Conservation (phyloP, 768 basidiomycete genomes). For the Brasilioporus rufonigricans region DNA sequence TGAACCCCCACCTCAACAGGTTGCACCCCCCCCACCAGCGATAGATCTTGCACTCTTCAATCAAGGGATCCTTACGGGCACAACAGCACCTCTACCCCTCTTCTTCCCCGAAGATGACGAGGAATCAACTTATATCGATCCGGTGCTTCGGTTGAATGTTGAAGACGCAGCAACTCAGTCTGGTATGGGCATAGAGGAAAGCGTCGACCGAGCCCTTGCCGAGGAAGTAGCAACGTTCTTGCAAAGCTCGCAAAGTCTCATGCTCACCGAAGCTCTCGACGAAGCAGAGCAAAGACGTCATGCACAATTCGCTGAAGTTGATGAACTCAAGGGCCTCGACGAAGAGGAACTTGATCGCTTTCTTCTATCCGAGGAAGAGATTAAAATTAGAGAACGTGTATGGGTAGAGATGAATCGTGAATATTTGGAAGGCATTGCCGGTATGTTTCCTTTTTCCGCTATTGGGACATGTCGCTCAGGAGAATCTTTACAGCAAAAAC, state of each 20-base stretch:
- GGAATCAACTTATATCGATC: conserved; percentile 52
- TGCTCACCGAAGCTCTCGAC: conserved; percentile 59
- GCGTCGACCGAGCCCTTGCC: conserved; percentile 59
- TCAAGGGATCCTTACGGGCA: conserved; percentile 66
- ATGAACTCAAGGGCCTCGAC: conserved; percentile 77
- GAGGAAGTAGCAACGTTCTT: conserved; percentile 72
- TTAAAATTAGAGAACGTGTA: conserved; percentile 81
- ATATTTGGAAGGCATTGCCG: conserved; percentile 84
- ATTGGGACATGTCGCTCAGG: conserved; percentile 40
- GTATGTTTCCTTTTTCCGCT: conserved; percentile 30
- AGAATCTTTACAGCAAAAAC: conserved; percentile 61
- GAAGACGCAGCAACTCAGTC: conserved; percentile 13
- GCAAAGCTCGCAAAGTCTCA: conserved; percentile 55
- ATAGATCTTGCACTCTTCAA: conserved; percentile 62
- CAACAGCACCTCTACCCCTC: conserved; percentile 36
- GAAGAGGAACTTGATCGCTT: conserved; percentile 88
- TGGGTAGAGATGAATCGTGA: conserved; percentile 95
- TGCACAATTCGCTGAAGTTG: conserved; percentile 44
- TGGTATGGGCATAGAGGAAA: conserved; percentile 50
- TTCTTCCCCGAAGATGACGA: conserved; percentile 47
- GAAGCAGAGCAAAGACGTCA: conserved; percentile 64
- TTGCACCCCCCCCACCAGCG: conserved; percentile 18
- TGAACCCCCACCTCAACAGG: conserved; percentile 14
- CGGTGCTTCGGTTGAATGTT: conserved; percentile 41
- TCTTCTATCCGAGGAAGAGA: conserved; percentile 75